Percentiles rank a stretch among this genome's conserved stretches.
These are phyloP conservation scores for Musa acuminata DNA, from an alignment of 176 grass and related monocot species.

Conservation along the genomic window DNA sequence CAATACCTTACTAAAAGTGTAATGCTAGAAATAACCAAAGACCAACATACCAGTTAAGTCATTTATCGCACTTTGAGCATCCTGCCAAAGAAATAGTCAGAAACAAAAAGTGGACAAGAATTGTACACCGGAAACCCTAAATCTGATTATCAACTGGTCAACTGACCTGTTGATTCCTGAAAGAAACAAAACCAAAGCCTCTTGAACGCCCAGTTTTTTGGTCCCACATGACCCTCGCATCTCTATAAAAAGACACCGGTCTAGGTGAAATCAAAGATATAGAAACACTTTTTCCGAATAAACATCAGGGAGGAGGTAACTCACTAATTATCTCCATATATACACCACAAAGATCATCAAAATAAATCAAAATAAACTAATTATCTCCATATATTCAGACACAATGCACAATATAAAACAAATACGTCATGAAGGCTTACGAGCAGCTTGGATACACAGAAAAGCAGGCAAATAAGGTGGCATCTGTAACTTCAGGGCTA, in stretches of 20 bases:
- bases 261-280: conserved; percentile 1
- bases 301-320: too few relatives aligned
- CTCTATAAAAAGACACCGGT: conserved; percentile 37
- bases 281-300: neutral
- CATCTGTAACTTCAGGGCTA: conserved; percentile 92
- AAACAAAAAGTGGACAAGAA: neutral
- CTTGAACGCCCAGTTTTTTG: conserved; percentile 24
- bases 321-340: too few relatives aligned
- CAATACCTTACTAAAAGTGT: too few relatives aligned
- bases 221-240: conserved; percentile 32
- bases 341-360: neutral
- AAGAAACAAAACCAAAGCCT: conserved; percentile 27
- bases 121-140: neutral
- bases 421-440: conserved; percentile 34
- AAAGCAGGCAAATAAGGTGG: conserved; percentile 79
- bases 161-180: conserved; percentile 20
- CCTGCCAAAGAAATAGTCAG: conserved; percentile 40
- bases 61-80: conserved; percentile 95
- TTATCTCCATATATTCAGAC: neutral
- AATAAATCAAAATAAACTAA: neutral
- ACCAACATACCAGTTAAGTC: conserved; percentile 55
- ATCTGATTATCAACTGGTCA: neutral
- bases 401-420: neutral
- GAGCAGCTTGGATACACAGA: conserved; percentile 80
- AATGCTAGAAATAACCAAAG: neutral